Evolutionary conservation across 1,284 basidiomycete species (phyloP).

Genomic region (Apiotrichum mycotoxinovorans): DNA sequence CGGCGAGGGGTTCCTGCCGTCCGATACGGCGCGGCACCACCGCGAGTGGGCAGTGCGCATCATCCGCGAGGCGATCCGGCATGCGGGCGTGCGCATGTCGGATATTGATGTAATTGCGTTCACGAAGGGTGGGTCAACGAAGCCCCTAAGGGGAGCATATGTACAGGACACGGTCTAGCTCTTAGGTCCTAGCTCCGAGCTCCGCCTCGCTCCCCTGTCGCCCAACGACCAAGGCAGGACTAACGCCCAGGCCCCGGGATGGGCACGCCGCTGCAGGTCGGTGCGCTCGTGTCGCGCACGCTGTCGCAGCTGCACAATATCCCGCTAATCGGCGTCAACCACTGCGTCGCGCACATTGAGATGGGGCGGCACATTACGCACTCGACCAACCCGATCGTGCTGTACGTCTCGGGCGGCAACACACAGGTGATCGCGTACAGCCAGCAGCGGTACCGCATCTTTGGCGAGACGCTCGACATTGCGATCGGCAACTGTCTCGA

Average conservation of each 20-base stretch:
- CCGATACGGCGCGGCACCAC: slow-evolving; percentile 94
- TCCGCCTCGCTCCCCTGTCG: not conserved
- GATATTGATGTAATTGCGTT: slow-evolving; percentile 93
- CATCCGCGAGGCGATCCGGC: slow-evolving; percentile 71
- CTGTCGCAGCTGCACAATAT: slow-evolving; percentile 82
- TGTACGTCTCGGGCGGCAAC: slow-evolving; percentile 98
- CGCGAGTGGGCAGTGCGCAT: slow-evolving; percentile 86
- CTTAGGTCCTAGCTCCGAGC: too few species aligned
- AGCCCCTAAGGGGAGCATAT: too few species aligned
- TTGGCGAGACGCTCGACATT: slow-evolving; percentile 98
- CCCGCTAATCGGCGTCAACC: slow-evolving; percentile 94
- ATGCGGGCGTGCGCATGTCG: slow-evolving; percentile 66
- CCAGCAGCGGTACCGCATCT: slow-evolving; percentile 93
- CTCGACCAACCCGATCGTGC: slow-evolving; percentile 90
- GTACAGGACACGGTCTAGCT: too few species aligned
- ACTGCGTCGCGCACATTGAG: slow-evolving; percentile 98
- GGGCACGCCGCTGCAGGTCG: slow-evolving; percentile 94
- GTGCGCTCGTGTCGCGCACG: slow-evolving; percentile 91
- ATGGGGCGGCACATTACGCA: slow-evolving; percentile 96
- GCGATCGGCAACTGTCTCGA: slow-evolving; percentile 98
- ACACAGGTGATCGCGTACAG: slow-evolving; percentile 99
- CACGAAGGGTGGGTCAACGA: slow-evolving; percentile 70
- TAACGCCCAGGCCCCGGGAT: slow-evolving; percentile 78
- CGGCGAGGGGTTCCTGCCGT: slow-evolving; percentile 92
- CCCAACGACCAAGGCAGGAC: not conserved